These are phyloP conservation scores for Calonectria pauciramosa DNA, from an alignment of 2,329 filamentous ascomycete genomes.

Conservation along the genomic window DNA sequence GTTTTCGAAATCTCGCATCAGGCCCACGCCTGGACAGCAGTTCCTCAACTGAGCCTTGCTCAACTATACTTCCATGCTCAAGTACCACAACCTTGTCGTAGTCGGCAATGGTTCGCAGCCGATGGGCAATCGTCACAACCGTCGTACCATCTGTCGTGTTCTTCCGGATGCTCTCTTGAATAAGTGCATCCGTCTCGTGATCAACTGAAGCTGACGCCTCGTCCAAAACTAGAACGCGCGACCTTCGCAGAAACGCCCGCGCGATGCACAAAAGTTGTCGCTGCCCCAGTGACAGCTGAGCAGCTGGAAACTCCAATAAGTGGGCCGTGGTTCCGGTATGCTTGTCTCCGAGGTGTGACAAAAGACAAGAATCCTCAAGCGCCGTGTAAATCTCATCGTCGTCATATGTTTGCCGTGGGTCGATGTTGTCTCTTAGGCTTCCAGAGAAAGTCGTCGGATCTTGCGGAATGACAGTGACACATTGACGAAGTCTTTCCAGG, in stretches of 20 bases:
- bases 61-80: background rate
- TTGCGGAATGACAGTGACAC: constrained; percentile 82
- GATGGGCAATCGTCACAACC: background rate
- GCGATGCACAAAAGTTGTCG: background rate
- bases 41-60: background rate
- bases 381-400: background rate
- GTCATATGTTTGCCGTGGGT: background rate
- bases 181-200: background rate
- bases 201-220: background rate
- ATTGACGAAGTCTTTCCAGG: constrained; percentile 75
- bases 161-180: background rate
- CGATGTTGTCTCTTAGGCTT: background rate
- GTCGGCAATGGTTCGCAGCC: background rate
- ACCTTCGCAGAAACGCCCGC: background rate
- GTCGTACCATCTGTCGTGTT: background rate
- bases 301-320: background rate
- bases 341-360: background rate
- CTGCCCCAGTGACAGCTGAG: background rate
- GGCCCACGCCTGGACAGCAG: background rate
- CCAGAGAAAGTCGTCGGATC: constrained; percentile 21
- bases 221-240: background rate
- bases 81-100: background rate
- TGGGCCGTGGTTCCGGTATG: background rate
- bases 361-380: background rate
- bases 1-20: background rate